Evolutionary conservation across 768 basidiomycete species (phyloP).

Genomic region (Kwoniella europaea): DNA sequence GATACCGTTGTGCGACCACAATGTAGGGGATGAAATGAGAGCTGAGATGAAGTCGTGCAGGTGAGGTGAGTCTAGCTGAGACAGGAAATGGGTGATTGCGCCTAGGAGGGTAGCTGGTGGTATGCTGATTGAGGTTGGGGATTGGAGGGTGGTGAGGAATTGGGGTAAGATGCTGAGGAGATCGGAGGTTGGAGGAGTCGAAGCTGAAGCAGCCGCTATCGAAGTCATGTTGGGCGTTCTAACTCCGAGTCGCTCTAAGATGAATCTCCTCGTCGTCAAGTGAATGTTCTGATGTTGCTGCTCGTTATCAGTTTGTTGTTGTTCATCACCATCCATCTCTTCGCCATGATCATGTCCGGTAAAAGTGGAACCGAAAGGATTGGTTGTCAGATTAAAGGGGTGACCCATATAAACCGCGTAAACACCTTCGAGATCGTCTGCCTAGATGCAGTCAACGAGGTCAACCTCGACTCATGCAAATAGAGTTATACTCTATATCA

Average conservation of each 20-base stretch:
- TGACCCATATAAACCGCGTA: too few species aligned
- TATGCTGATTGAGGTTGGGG: constrained; percentile 16
- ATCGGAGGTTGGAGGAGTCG: not conserved
- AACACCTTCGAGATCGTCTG: too few species aligned
- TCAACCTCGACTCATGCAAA: too few species aligned
- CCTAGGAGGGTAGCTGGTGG: constrained; percentile 36
- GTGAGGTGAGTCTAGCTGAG: constrained; percentile 13
- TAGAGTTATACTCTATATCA: not conserved
- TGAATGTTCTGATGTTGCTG: not conserved
- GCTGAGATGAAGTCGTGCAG: constrained; percentile 17
- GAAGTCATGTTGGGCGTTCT: not conserved
- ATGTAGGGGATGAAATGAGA: constrained; percentile 20
- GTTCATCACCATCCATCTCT: not conserved
- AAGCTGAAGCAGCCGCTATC: not conserved
- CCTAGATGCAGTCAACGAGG: too few species aligned
- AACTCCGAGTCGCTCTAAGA: too few species aligned
- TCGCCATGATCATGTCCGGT: not conserved
- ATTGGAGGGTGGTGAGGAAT: constrained; percentile 25
- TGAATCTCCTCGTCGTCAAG: not conserved
- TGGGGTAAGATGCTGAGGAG: constrained; percentile 14
- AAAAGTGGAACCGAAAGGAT: not conserved
- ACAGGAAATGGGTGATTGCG: constrained; percentile 46
- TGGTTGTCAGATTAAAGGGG: not conserved
- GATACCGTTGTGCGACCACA: constrained; percentile 1
- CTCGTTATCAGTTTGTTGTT: not conserved